A percentile compares a stretch with the other conserved stretches of the same genome.
phyloP scores from a whole-genome alignment of 1,139 yeast genomes.

The Yamadazyma atmosphaerica region DNA sequence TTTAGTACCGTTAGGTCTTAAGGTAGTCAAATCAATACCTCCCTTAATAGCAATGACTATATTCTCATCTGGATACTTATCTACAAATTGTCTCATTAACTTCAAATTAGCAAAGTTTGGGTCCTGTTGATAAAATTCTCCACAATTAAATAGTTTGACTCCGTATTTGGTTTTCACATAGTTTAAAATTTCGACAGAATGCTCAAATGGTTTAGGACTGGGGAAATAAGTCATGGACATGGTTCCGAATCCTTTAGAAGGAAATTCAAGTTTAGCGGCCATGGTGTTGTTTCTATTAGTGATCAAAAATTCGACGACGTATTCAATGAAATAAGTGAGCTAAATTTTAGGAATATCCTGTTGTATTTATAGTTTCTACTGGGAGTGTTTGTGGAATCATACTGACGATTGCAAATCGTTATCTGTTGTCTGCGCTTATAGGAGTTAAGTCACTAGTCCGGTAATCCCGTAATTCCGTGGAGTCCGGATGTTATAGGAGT shows the following conservation, averaged over 20 bases:
- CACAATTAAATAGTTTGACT: slow-evolving; percentile 65
- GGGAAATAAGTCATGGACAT: slow-evolving; percentile 65
- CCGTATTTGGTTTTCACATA: slow-evolving; percentile 45
- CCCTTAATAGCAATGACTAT: slow-evolving; percentile 62
- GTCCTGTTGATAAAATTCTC: slow-evolving; percentile 69
- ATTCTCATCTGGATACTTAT: slow-evolving; percentile 42
- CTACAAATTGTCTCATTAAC: slow-evolving; percentile 57
- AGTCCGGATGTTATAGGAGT: no score
- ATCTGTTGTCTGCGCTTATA: no score
- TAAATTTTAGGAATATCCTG: no score
- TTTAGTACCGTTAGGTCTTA: slow-evolving; percentile 50
- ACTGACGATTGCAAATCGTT: no score
- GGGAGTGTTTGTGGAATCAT: no score
- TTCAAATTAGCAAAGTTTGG: slow-evolving; percentile 41
- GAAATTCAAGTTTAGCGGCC: slow-evolving; percentile 10
- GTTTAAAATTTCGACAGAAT: slow-evolving; percentile 49
- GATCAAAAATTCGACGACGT: no score
- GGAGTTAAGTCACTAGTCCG: no score
- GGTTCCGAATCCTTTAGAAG: slow-evolving; percentile 54
- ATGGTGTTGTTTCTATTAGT: no score
- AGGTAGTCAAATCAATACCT: slow-evolving; percentile 34
- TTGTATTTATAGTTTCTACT: no score
- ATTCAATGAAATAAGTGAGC: no score
- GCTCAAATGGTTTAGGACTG: slow-evolving; percentile 43
- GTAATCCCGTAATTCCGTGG: no score